Conservation (phyloP, 176 grass and related monocot species). For the Oryza meyeriana region DNA sequence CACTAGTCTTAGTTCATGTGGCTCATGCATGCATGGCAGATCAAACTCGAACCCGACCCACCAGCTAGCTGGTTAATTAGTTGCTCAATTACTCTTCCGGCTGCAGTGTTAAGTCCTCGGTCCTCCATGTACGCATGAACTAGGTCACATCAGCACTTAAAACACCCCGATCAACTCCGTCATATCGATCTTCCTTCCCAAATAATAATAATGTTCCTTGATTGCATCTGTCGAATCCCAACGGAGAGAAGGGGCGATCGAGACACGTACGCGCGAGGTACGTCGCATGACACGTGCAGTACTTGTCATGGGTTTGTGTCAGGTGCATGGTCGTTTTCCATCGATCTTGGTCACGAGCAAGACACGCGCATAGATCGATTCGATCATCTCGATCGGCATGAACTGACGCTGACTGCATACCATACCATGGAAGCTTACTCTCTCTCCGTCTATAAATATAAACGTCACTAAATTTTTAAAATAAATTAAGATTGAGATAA, state of each 20-base stretch:
- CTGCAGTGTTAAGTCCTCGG: not conserved
- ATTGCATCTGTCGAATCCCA: not conserved
- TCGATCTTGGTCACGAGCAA: not conserved
- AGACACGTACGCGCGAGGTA: not conserved
- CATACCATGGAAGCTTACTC: not conserved
- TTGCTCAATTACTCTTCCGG: not conserved
- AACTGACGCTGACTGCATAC: constrained; percentile 30
- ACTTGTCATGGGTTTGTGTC: not conserved
- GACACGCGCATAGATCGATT: not conserved
- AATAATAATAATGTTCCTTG: not conserved
- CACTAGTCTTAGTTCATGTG: too few relatives aligned
- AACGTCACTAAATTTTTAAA: too few relatives aligned
- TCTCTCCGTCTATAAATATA: too few relatives aligned
- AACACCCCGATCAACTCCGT: not conserved
- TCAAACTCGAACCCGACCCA: too few relatives aligned
- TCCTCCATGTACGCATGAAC: not conserved
- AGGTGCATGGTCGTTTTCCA: not conserved
- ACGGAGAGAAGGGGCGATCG: not conserved
- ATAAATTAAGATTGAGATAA: too few relatives aligned
- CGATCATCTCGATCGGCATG: not conserved
- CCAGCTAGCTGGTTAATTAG: too few relatives aligned
- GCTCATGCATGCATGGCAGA: too few relatives aligned
- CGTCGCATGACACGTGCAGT: not conserved
- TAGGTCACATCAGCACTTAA: not conserved
- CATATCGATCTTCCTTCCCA: not conserved